phyloP scores from a whole-genome alignment of 1,139 yeast species.

The Lodderomyces pseudojiufengensis region DNA sequence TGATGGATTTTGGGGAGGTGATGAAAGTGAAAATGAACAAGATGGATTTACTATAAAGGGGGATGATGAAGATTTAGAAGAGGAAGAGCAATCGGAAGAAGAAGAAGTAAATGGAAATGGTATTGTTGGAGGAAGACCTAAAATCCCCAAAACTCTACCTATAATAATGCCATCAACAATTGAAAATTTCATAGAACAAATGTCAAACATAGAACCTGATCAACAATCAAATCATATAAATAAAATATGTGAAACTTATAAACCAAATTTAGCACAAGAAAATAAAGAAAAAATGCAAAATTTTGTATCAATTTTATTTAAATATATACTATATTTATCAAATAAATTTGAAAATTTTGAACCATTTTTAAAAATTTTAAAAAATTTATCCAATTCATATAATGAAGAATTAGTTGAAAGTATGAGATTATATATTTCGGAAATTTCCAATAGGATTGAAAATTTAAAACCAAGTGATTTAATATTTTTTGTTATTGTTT shows the following conservation, averaged over 20 bases:
- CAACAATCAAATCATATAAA: slow-evolving; percentile 51
- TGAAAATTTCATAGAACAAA: slow-evolving; percentile 41
- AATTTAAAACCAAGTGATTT: slow-evolving; percentile 50
- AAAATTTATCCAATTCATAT: slow-evolving; percentile 52
- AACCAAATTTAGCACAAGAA: slow-evolving; percentile 76
- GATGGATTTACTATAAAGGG: slow-evolving; percentile 26
- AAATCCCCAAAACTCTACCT: slow-evolving; percentile 13
- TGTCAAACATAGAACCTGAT: slow-evolving; percentile 26
- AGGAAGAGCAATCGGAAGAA: background rate
- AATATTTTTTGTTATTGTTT: slow-evolving; percentile 65
- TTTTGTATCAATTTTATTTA: slow-evolving; percentile 63
- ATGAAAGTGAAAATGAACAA: slow-evolving; percentile 43
- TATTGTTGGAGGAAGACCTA: slow-evolving; percentile 15
- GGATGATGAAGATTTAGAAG: slow-evolving; percentile 13
- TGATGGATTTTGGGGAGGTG: slow-evolving; percentile 54
- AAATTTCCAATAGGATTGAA: slow-evolving; percentile 48
- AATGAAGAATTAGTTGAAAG: slow-evolving; percentile 57
- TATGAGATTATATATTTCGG: slow-evolving; percentile 30
- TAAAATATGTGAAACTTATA: slow-evolving; percentile 57
- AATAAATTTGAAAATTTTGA: slow-evolving; percentile 24
- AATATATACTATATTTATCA: slow-evolving; percentile 55
- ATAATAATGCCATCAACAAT: slow-evolving; percentile 57
- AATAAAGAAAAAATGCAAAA: slow-evolving; percentile 71
- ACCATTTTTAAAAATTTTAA: slow-evolving; percentile 48
- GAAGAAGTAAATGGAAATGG: slow-evolving; percentile 14